Evolutionary conservation across 257 asterid species (phyloP), one percentile per base, ranked within the genome.

Genomic region (Voacanga thouarsii): DNA sequence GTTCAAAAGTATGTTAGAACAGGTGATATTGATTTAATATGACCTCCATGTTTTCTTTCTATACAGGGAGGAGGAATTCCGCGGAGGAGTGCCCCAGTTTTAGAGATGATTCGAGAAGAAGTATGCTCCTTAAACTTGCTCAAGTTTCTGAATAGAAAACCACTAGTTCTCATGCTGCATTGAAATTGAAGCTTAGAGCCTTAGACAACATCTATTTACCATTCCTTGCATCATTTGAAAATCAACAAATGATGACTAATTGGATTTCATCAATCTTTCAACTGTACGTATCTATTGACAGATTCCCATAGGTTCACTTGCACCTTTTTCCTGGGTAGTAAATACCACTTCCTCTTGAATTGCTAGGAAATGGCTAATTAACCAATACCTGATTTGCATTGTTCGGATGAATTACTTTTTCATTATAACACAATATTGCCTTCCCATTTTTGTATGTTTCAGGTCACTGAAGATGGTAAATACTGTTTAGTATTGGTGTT

Each of bases 11-110:
- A 28, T 45, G 14, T 1, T 21, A 64, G 45, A 45, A 63, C 44
- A 41, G 53, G 71, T 12, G 21, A 50, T 51, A 71, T 50, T 65
- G 28, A 47, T 50, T 75, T 79, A 49, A 81, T 26, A 45, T 39
- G 71, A 24, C 66, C 53, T 56, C 28, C 43, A 45, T 28, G 55
- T 83, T 71, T 79, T 63, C 59, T 85, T 56, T 71, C 80, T 63
- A 71, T 39, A 53, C 79, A 96, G 98, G 99, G 98, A 65, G 99
- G 97, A 81, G 99, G 99, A 66, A 93, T 96, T 84, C 89, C 96
- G 12, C 86, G 98, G 74, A 90, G 99, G 85, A 92, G 88, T 82
- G 97, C 99, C 76, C 99, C 99, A 19, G 68, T 87, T 77, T 87
- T 96, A 72, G 93, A 89, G 82, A 87, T 64, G 78, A 89, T 96